Conservation (phyloP, 129 eudicot genomes). For the Mikania micrantha region DNA sequence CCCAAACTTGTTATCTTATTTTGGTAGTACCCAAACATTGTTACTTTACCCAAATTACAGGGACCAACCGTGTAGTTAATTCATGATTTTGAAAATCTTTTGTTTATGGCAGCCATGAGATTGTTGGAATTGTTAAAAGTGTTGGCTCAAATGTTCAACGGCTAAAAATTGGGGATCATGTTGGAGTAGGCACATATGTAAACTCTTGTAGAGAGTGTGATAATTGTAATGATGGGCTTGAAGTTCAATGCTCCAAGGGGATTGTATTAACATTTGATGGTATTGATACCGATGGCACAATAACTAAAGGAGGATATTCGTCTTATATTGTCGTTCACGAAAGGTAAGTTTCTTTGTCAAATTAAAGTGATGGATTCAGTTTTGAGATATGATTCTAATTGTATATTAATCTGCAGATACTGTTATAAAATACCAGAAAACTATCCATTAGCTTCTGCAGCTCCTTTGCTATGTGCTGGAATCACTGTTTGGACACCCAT, state of each 20-base stretch:
- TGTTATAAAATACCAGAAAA: conserved; percentile 68
- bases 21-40: too few species aligned
- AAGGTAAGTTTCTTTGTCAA: conserved; percentile 37
- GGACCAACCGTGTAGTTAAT: too few species aligned
- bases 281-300: conserved; percentile 68
- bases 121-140: conserved; percentile 73
- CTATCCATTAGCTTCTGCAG: conserved; percentile 66
- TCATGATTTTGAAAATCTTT: too few species aligned
- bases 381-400: neutral
- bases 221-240: conserved; percentile 56
- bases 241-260: conserved; percentile 71
- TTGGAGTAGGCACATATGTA: conserved; percentile 93
- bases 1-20: too few species aligned
- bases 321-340: conserved; percentile 73
- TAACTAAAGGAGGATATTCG: conserved; percentile 93
- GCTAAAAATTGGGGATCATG: conserved; percentile 63
- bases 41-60: too few species aligned
- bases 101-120: conserved; percentile 66
- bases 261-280: conserved; percentile 59
- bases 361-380: neutral
- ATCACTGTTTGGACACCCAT: conserved; percentile 95
- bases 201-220: conserved; percentile 91
- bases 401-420: conserved; percentile 43
- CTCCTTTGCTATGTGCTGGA: conserved; percentile 94
- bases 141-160: conserved; percentile 60